Percentiles rank a stretch among this genome's conserved stretches.
Conservation (phyloP, 1,284 basidiomycete genomes). For the Cutaneotrichosporon mucoides region DNA sequence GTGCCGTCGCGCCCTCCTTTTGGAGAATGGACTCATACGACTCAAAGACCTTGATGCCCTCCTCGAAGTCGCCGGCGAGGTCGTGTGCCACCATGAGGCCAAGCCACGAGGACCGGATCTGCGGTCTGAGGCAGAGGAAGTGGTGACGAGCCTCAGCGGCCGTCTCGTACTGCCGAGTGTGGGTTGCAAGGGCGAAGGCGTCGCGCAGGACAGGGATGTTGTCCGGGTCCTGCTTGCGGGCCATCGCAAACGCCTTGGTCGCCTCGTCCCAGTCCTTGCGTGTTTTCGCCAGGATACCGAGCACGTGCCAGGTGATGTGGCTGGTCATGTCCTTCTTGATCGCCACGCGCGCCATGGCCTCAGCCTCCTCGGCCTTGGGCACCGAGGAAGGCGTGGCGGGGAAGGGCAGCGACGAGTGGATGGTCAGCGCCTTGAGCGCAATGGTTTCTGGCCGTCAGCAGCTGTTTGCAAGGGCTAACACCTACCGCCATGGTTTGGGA, state of each 20-base stretch:
- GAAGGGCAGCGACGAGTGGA: constrained; percentile 53
- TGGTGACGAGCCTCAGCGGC: constrained; percentile 79
- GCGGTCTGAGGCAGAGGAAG: constrained; percentile 75
- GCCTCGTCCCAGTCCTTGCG: constrained; percentile 56
- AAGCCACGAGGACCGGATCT: constrained; percentile 84
- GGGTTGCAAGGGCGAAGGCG: constrained; percentile 81
- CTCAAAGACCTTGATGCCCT: constrained; percentile 71
- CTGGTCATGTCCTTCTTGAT: constrained; percentile 82
- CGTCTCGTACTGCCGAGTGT: constrained; percentile 76
- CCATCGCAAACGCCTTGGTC: constrained; percentile 57
- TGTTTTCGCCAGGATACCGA: constrained; percentile 80
- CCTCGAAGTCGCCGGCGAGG: constrained; percentile 68
- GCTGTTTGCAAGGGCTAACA: too few species aligned
- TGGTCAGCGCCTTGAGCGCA: constrained; percentile 87
- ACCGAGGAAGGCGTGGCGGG: constrained; percentile 48
- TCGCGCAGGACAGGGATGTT: constrained; percentile 93
- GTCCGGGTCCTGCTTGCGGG: constrained; percentile 83
- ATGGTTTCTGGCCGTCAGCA: constrained; percentile 64
- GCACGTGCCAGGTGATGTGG: constrained; percentile 98
- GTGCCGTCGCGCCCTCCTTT: constrained; percentile 55
- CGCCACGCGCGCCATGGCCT: constrained; percentile 78
- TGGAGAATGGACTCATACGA: constrained; percentile 53
- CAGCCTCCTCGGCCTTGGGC: constrained; percentile 71
- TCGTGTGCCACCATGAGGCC: constrained; percentile 84
- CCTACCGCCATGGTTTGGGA: constrained; percentile 88